Evolutionary conservation across 306 rosid genomes (phyloP).

Genomic region (Cucurbita argyrosperma): DNA sequence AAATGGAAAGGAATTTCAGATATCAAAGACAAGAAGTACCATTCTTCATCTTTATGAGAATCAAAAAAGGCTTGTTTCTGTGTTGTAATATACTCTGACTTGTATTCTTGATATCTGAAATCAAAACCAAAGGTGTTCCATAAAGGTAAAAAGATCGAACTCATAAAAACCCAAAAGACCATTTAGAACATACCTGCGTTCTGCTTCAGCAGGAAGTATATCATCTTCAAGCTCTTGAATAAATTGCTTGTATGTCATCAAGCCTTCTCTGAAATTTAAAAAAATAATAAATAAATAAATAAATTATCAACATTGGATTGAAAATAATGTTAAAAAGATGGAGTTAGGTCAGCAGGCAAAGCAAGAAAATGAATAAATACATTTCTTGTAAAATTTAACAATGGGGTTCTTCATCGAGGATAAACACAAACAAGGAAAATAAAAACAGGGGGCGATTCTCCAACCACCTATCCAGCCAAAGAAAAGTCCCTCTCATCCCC

Average conservation of each 20-base stretch:
- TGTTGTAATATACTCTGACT: constrained; percentile 81
- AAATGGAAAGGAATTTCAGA: neutral
- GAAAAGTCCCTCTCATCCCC: no score
- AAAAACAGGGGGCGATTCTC: no score
- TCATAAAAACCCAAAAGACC: neutral
- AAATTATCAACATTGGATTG: constrained; percentile 7
- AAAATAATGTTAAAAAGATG: neutral
- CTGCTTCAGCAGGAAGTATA: constrained; percentile 88
- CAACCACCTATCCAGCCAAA: no score
- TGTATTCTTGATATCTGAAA: constrained; percentile 91
- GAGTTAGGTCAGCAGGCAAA: neutral
- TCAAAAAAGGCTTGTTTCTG: constrained; percentile 79
- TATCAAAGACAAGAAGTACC: constrained; percentile 24
- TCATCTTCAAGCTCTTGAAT: constrained; percentile 99
- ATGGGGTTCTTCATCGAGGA: no score
- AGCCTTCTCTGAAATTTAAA: constrained; percentile 63
- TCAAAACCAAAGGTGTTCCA: neutral
- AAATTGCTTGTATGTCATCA: constrained; percentile 96
- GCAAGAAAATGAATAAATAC: neutral
- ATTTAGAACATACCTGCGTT: constrained; percentile 56
- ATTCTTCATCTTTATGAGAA: constrained; percentile 88
- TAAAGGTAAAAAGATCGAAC: neutral
- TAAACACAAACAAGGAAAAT: no score
- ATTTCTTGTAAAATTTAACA: neutral
- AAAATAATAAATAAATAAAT: no score